Evolutionary conservation across 1,284 basidiomycete genomes (phyloP).

Genomic region (Leccinum fallax): DNA sequence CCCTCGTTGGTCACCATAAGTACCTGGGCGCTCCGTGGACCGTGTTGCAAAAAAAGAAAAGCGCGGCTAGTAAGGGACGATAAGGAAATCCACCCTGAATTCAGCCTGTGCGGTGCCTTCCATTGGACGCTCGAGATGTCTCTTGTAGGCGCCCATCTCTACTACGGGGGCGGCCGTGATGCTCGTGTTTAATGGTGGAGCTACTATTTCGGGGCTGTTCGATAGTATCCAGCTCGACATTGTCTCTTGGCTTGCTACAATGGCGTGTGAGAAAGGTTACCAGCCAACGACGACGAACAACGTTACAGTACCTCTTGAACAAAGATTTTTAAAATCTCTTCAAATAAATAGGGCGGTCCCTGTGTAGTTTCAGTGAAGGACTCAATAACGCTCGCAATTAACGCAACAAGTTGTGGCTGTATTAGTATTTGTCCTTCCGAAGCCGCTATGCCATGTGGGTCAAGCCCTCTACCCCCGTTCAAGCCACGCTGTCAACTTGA

Average conservation of each 20-base stretch:
- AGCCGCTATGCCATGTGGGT: no score
- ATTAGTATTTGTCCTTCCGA: no score
- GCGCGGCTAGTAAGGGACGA: not conserved
- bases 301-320: not conserved
- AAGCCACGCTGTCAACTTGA: no score
- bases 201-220: not conserved
- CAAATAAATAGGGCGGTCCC: not conserved
- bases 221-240: not conserved
- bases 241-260: not conserved
- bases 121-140: not conserved
- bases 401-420: no score
- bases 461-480: no score
- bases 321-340: no score
- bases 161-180: not conserved
- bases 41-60: not conserved
- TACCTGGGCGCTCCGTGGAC: not conserved
- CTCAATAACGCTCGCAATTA: no score
- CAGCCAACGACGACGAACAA: not conserved
- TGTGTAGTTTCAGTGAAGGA: no score
- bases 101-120: not conserved
- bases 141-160: not conserved
- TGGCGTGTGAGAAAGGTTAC: not conserved
- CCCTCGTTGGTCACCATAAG: not conserved
- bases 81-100: not conserved
- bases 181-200: not conserved